These are phyloP conservation scores for Cryptosporidium meleagridis DNA, from an alignment of 169 alveolate species.

Conservation along the genomic window DNA sequence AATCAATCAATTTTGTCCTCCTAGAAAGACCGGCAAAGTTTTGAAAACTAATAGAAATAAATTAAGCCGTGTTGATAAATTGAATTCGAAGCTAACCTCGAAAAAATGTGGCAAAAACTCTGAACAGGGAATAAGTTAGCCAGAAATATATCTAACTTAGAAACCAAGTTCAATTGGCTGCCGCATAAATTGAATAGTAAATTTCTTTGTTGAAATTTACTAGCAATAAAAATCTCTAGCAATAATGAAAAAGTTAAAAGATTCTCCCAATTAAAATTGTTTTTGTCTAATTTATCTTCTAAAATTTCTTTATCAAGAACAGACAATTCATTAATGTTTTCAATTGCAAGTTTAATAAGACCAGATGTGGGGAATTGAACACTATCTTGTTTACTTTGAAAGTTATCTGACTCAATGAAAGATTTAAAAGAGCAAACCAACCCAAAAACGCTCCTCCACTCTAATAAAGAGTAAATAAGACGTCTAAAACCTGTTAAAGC, in stretches of 20 bases:
- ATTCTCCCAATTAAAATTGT: background rate
- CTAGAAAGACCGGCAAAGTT: background rate
- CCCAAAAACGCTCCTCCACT: conserved; percentile 1
- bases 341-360: background rate
- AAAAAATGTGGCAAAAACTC: background rate
- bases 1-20: no score
- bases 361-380: background rate
- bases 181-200: background rate
- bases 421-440: background rate
- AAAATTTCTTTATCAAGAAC: background rate
- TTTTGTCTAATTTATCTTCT: background rate
- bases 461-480: conserved; percentile 13
- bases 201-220: background rate
- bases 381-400: background rate
- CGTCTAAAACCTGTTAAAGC: background rate
- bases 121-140: background rate
- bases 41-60: background rate
- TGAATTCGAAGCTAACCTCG: conserved; percentile 1
- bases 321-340: background rate
- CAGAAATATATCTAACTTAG: background rate
- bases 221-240: background rate
- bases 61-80: background rate
- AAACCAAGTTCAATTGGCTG: background rate
- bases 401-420: background rate
- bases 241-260: conserved; percentile 15